Base-by-base conservation (phyloP, 306 rosid species). In the Nissolia schottii region DNA sequence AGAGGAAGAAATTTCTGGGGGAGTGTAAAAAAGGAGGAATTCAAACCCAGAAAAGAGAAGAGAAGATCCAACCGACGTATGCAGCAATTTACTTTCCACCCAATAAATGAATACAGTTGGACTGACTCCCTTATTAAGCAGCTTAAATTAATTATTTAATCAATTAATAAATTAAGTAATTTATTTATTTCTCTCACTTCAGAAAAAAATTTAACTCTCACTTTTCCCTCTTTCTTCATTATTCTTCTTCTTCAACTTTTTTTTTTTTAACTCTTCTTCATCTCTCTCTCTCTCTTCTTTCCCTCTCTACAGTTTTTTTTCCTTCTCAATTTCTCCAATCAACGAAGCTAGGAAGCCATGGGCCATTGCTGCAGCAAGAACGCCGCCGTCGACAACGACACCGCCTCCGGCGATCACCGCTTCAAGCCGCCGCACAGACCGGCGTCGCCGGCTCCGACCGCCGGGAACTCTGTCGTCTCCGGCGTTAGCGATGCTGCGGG, bases 351-450 rank as follows among this genome's bases (percentile, higher is more conserved):
- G 20, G 5, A 69, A n/a, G 13, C 81, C 78, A 90, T 91, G 97
- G 97, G 97, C 35, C 97, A 85, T 82, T 91, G 97, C 64, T 91
- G 92, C 83, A 78, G 88, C 84, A 91, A 88, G 79, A 76, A 16
- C 73, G 81, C 62, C 12, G 87, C 81, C 7, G 95, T 80, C 89
- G 54, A 88, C 79, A 82, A 61, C 81, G 83, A 84, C 12, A 32
- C 71, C 31, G 55, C 60, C 71, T 18, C 72, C 67, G 57, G 70
- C 60, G 76, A 82, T 48, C 88, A 81, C 64, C 5, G 12, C 45
- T 25, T 60, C 68, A 63, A 67, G 67, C 4, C 73, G 2, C 62
- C 76, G 8, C 49, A 58, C 11, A 59, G 55, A 12, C 67, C 45
- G 18, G 61, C 32, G 16, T 62, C 83, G 20, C 67, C 81, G 9